phyloP scores from a whole-genome alignment of 257 asterid species.

The Solanum dulcamara region DNA sequence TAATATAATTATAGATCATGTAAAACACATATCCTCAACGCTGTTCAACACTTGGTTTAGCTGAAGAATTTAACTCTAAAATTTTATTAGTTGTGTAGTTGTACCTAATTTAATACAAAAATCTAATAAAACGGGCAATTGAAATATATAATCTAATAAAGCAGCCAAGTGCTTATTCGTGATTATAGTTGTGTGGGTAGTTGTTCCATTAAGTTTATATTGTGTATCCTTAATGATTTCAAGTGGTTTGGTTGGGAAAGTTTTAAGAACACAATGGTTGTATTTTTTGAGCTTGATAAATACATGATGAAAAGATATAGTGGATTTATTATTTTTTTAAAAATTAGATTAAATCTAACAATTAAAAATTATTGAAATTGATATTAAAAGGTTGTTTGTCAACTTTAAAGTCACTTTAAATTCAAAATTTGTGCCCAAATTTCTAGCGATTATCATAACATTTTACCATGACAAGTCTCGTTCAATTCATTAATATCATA shows the following conservation, averaged over 20 bases:
- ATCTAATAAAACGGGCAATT: neutral
- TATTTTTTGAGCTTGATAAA: too few species aligned
- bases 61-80: neutral
- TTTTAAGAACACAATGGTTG: neutral
- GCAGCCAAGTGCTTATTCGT: neutral
- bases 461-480: too few species aligned
- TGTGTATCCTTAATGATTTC: neutral
- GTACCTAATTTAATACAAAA: neutral
- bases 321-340: neutral
- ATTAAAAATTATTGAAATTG: too few species aligned
- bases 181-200: neutral
- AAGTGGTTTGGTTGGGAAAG: neutral
- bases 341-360: too few species aligned
- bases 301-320: neutral
- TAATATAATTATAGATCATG: neutral
- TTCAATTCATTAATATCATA: too few species aligned
- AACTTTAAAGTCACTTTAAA: too few species aligned
- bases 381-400: too few species aligned
- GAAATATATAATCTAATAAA: neutral
- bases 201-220: neutral
- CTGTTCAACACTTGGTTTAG: too few species aligned
- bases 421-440: too few species aligned
- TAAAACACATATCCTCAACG: neutral
- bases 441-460: too few species aligned
- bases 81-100: neutral